Base-by-base conservation (phyloP, 169 alveolate species). In the Eimeria maxima region DNA sequence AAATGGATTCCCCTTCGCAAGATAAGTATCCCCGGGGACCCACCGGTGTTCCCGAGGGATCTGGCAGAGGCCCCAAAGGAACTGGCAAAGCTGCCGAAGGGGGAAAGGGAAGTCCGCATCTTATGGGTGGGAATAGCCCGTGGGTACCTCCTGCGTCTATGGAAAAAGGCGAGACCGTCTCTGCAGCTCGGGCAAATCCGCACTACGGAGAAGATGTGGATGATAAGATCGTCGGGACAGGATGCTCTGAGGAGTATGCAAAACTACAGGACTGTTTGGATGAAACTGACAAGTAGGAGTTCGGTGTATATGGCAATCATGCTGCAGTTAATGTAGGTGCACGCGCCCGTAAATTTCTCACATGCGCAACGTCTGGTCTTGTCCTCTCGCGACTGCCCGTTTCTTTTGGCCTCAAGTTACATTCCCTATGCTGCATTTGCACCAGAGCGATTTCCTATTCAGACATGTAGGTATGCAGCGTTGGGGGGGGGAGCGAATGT, bases 251-350 rank as follows among this genome's bases (percentile, higher is more conserved):
- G 63, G 93, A 87, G 47, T 87, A 87, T 18, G 60, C 60, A 13
- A 63, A 57, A 29, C 80, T 87, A 45, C 93, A 87, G 93, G 93
- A 87, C 60, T 87, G 93, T 44, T 71, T 87, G 71, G 93, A 87
- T 44, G 93, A 57, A 1, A 87, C 93, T 18, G 93, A 86, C 93
- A 86, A 86, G 93, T 86, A 63, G 6, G 93, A 14, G 63, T 24
- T 45, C 81, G n/a, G 27, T 4, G 53, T 16, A 10, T 53, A 71
- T 13, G 38, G 4, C 24, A 71, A 4, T 38, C 11, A 29, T 10
- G 27, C 29, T 33, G 50, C 53, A 14, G 10, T 16, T 38, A 13
- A 24, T 1, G 44, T 16, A 45, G 89, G 20, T 22, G 1, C 67
- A 5, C 18, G 13, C 67, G 67, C 22, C 57, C 53, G 22, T 42